Conservation (phyloP, 169 alveolate genomes). For the Pseudocohnilembus persalinus region DNA sequence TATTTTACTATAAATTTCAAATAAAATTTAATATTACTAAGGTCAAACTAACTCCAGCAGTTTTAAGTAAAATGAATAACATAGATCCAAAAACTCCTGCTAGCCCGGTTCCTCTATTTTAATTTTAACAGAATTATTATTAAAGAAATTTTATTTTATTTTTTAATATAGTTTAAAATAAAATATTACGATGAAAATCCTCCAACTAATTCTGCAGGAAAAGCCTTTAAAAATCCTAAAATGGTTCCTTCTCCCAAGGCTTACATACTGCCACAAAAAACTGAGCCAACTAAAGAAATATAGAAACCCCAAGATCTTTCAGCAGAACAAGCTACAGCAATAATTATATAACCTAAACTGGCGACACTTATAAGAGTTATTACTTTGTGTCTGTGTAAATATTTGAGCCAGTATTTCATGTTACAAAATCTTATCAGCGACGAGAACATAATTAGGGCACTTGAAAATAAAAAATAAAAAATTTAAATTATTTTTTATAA, state of each 20-base stretch:
- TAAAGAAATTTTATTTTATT: too few relatives aligned
- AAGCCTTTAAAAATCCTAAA: conserved; percentile 65
- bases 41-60: background rate
- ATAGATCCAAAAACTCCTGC: conserved; percentile 83
- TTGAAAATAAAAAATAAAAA: too few relatives aligned
- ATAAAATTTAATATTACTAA: background rate
- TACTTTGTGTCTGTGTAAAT: conserved; percentile 42
- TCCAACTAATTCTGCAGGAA: conserved; percentile 67
- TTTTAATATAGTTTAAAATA: too few relatives aligned
- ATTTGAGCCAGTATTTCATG: conserved; percentile 45
- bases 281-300: conserved; percentile 46
- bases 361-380: conserved; percentile 17
- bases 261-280: conserved; percentile 60
- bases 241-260: conserved; percentile 78
- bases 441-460: background rate
- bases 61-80: conserved; percentile 53
- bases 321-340: conserved; percentile 17
- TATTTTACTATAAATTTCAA: too few relatives aligned
- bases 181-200: conserved; percentile 43
- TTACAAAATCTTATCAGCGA: conserved; percentile 8
- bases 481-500: too few relatives aligned
- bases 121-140: too few relatives aligned
- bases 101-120: conserved; percentile 79
- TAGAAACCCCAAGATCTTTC: conserved; percentile 44
- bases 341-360: conserved; percentile 19